Evolutionary conservation across 2,329 filamentous ascomycete genomes (phyloP), one percentile per base, ranked within the genome.

Genomic region (Microdochium nivale): DNA sequence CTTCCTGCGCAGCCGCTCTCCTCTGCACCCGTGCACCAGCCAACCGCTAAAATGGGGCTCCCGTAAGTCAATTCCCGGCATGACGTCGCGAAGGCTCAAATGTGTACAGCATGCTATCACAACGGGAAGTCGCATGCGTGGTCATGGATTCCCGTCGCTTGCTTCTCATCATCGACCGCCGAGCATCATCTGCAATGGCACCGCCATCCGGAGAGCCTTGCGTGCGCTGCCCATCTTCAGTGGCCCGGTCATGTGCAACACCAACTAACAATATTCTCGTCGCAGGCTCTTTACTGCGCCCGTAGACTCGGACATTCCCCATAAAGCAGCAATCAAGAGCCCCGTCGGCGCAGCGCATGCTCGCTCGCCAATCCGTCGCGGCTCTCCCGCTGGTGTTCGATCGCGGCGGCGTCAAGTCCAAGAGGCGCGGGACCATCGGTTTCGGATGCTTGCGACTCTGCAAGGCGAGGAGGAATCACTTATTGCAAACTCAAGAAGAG

Each of bases 211-310:
- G 21, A 44, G 40, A 24, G 40, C 19, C 40, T 44, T 23, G 16
- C 49, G 48, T 48, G 50, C 52, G 55, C 54, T 56, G 54, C 55
- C 55, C 32, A 11, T 52, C 51, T 52, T 49, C 51, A 50, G 40
- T 24, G 24, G 33, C 24, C n/a, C 49, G 54, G 54, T 52, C 44
- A 9, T 25, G 8, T 21, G 21, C 48, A 21, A 44, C 10, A 44
- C 16, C 40, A 44, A 19, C 40, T 44, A 19, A 44, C 19, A 3
- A 24, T 19, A 21, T 8, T 8, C 16, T 23, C 40, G 19, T 44
- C 19, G n/a, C 55, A 77, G 75, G 55, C 63, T 77, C 30, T 77
- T 75, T 55, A 60, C 75, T 50, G 70, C 73, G 35, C 72, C 71
- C 32, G 67, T 73, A 56, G 70, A 74, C 57, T 73, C 73, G 48